Evolutionary conservation across 257 asterid genomes (phyloP).

Genomic region (Echites panduratus): DNA sequence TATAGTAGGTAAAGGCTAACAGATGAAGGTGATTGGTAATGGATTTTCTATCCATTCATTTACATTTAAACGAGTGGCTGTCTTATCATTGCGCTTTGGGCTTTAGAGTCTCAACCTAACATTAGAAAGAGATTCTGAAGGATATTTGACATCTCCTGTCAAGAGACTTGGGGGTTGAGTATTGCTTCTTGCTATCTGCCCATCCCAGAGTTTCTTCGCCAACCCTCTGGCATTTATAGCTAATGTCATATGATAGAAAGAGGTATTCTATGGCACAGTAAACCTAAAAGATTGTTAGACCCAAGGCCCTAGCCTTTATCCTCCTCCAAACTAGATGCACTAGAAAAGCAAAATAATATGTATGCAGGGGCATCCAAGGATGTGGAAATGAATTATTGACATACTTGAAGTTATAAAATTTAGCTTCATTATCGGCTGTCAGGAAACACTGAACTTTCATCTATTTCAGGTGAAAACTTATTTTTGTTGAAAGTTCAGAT

Average conservation of each 20-base stretch:
- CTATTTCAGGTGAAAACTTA: not conserved
- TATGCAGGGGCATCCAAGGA: not conserved
- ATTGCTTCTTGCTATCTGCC: not conserved
- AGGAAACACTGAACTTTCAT: not conserved
- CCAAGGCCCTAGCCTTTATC: not conserved
- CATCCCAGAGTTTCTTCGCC: not conserved
- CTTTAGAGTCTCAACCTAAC: too few species aligned
- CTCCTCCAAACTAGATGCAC: not conserved
- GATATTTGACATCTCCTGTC: not conserved
- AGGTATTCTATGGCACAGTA: not conserved
- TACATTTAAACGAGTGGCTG: too few species aligned
- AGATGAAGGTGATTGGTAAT: not conserved
- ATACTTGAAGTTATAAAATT: not conserved
- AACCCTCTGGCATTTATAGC: not conserved
- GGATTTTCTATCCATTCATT: not conserved
- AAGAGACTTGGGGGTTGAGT: not conserved
- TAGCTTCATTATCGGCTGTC: not conserved
- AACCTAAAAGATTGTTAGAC: not conserved
- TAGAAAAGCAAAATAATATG: not conserved
- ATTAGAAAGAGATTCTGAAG: not conserved
- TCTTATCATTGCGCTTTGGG: too few species aligned
- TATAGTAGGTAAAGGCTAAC: not conserved
- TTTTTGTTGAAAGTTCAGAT: not conserved
- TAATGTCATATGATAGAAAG: not conserved
- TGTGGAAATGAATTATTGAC: not conserved